These are phyloP conservation scores for Cyanodermella asteris DNA, from an alignment of 2,329 filamentous ascomycete genomes.

Conservation along the genomic window DNA sequence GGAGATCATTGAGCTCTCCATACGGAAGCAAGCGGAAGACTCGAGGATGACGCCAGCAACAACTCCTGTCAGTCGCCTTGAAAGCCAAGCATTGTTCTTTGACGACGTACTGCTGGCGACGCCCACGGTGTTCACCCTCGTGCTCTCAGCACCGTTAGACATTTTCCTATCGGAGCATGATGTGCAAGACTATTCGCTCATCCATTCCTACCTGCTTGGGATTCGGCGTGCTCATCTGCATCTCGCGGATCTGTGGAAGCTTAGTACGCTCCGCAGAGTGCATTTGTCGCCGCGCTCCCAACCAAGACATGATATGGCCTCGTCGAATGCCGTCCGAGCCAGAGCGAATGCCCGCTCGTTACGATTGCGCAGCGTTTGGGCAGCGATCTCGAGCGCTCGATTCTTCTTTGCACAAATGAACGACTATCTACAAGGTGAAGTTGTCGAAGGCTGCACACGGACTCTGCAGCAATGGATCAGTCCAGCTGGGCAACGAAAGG, in stretches of 20 bases:
- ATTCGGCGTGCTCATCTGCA: constrained; percentile 71
- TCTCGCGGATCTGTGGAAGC: constrained; percentile 70
- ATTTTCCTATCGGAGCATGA: constrained; percentile 64
- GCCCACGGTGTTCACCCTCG: constrained; percentile 47
- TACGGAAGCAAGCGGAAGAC: constrained; percentile 17
- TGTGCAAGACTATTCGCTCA: constrained; percentile 56
- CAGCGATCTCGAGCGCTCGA: constrained; percentile 63
- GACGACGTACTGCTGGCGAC: constrained; percentile 63
- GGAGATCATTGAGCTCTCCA: constrained; percentile 46
- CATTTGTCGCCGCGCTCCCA: constrained; percentile 48
- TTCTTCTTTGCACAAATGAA: constrained; percentile 80
- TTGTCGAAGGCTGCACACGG: constrained; percentile 61
- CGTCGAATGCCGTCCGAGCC: constrained; percentile 17
- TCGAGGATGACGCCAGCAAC: constrained; percentile 14
- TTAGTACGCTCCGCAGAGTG: constrained; percentile 53
- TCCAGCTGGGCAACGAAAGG: constrained; percentile 13
- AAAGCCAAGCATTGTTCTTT: constrained; percentile 25
- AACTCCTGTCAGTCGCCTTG: constrained; percentile 9
- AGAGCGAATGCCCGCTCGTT: constrained; percentile 25
- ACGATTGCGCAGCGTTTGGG: constrained; percentile 69
- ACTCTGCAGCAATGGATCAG: constrained; percentile 58
- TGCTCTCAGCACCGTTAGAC: constrained; percentile 60
- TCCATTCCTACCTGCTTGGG: constrained; percentile 71
- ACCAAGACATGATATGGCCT: constrained; percentile 36
- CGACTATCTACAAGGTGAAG: constrained; percentile 72